Base-by-base conservation (phyloP, 192 early-diverging fungal genomes). In the Linnemannia elongata region DNA sequence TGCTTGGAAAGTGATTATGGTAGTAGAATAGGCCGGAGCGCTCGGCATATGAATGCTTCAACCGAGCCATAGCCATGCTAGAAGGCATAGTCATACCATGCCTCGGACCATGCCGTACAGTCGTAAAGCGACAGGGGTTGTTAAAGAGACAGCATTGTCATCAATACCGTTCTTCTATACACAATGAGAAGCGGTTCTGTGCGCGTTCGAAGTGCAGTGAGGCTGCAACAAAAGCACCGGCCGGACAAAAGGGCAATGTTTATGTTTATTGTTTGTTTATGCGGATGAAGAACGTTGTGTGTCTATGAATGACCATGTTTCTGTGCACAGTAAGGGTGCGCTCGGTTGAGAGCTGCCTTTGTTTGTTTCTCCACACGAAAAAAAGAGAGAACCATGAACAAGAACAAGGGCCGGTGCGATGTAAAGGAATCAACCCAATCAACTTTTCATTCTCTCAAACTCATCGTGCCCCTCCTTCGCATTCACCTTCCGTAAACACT, bases 261-360 rank as follows among this genome's bases (percentile, higher is more conserved):
- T 52, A 18, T 52, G 17, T 22, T 5, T 52, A 17, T 52, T 45
- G 44, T 13, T 45, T 22, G 49, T 18, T 52, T 52, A 22, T 22
- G 18, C 20, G 20, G 6, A 20, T 52, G 49, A 18, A 57, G 55
- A 57, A 55, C 22, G 6, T 60, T 60, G n/a, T 60, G 27, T 27
- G 24, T 57, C 6, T n/a, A n/a, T n/a, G n/a, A n/a, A n/a, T n/a
- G n/a, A n/a, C n/a, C n/a, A n/a, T n/a, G n/a, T n/a, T n/a, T n/a
- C n/a, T n/a, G n/a, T n/a, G n/a, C n/a, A n/a, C n/a, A n/a, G n/a
- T n/a, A n/a, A n/a, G 3, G n/a, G 22, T 33, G 3, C 27, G 60
- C 60, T 63, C 60, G 60, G 60, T 63, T 63, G 60, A 63, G 57
- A 63, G 54, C 22, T 57, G 24, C 24, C 54, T 57, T 57, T 57